Base-by-base conservation (phyloP, 73 alveolate species). In the Stentor roeselii region DNA sequence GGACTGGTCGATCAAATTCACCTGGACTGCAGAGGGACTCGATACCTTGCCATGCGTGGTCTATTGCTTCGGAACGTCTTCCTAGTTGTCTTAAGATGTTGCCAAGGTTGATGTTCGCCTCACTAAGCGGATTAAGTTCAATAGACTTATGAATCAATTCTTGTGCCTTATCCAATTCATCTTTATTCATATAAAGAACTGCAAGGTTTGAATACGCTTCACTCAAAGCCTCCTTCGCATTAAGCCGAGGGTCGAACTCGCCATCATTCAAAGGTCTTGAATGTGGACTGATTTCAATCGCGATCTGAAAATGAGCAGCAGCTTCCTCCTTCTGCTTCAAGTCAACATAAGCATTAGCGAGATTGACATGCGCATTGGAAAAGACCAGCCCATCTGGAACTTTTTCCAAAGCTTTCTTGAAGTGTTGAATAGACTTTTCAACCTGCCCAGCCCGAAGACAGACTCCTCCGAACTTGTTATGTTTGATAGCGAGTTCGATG, bases 171-270 rank as follows among this genome's bases (percentile, higher is more conserved):
- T 83, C 90, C 36, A 60, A 59, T 58, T 85, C 82, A 40, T 78
- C 87, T 36, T 86, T 75, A 38, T 60, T 74, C 75, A 90, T 83
- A 39, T 75, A 60, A 36, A 91, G 36, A 3, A 90, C 92, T 38
- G 97, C 91, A 40, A 89, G 76, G 67, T 91, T 91, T 0, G 97
- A 80, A 60, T 82, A 91, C 11, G 94, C 92, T 60, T 83, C 88
- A 42, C 86, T 74, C 39, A 41, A 86, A 1, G 97, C 97, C 3
- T 90, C 90, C 15, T 34, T 78, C 39, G 92, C 67, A 74, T 90
- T 88, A 6, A 90, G 61, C n/a, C 86, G 36, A 2, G 41, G 78
- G 42, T 84, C 80, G 36, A 42, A 42, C 50, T 90, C 59, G 11
- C 85, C 75, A 30, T 36, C 74, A 3, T 35, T 0, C n/a, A 32